Base-by-base conservation (phyloP, 768 basidiomycete species). In the Leccinum fibrillosum region DNA sequence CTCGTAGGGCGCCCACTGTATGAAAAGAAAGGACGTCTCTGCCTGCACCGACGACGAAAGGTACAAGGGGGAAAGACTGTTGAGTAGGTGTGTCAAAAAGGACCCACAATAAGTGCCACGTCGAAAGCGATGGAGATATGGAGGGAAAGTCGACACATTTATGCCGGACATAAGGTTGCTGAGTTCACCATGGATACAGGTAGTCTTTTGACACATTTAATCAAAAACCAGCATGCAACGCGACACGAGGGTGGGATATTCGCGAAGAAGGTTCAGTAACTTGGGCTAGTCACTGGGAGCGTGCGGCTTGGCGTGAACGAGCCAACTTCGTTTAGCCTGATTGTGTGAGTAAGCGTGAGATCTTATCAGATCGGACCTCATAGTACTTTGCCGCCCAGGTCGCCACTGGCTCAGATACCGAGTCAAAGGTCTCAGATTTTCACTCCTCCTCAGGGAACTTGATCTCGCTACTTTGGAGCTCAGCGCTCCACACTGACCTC, bases 11-110 rank as follows among this genome's bases (percentile, higher is more conserved):
- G 21, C 10, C 23, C n/a, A 54, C n/a, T 30, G 34, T 13, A 47
- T 55, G 12, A 49, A 55, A 73, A 63, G 71, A 23, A 70, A 68
- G 45, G n/a, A 70, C 52, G 65, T 57, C 52, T 64, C 53, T 65
- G 55, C 53, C 58, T 11, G 52, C 54, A 39, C 51, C 56, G 53
- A 49, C 52, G 58, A 62, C 52, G 53, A 61, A 50, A 34, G 23
- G 56, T 23, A 42, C n/a, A 26, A 28, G 17, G 34, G 21, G 26
- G 9, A 49, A 26, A 45, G 50, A 54, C 30, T 28, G 10, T 35
- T 15, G 39, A 52, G 50, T 53, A 17, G 34, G 47, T 37, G 47
- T 37, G 19, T 23, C n/a, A 51, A 55, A 58, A 62, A 42, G 51
- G 26, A 42, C 17, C 17, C 35, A 25, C 9, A 50, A 35, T 10